These are phyloP conservation scores for Cystobasidium pallidum DNA, from an alignment of 1,284 basidiomycete genomes.

Conservation along the genomic window DNA sequence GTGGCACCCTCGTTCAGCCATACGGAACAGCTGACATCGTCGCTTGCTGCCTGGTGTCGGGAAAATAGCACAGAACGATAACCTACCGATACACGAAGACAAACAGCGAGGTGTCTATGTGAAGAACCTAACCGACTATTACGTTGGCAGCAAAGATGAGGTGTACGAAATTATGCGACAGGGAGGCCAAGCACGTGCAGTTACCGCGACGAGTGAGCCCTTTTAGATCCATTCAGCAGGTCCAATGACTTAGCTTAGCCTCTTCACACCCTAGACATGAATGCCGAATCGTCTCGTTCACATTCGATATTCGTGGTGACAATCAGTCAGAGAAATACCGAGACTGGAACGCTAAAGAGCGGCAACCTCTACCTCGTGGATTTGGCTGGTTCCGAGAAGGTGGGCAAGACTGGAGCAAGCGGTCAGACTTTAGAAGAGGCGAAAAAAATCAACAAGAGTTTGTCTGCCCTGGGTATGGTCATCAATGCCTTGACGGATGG, in stretches of 20 bases:
- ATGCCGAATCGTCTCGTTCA: constrained; percentile 97
- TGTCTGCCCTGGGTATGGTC: constrained; percentile 98
- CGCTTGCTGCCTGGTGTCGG: constrained; percentile 9
- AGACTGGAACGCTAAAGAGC: constrained; percentile 89
- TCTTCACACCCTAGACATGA: constrained; percentile 81
- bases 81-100: constrained; percentile 97
- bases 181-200: constrained; percentile 85
- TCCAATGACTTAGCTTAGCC: constrained; percentile 21
- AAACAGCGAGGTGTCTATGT: constrained; percentile 97
- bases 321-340: constrained; percentile 94
- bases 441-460: constrained; percentile 99
- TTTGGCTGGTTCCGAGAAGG: constrained; percentile 98
- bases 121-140: constrained; percentile 96
- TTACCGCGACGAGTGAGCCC: constrained; percentile 87
- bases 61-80: constrained; percentile 88
- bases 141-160: constrained; percentile 93
- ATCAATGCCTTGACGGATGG: constrained; percentile 97
- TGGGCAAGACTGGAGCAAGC: constrained; percentile 98
- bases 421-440: constrained; percentile 99
- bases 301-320: constrained; percentile 99
- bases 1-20: constrained; percentile 1
- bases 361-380: constrained; percentile 98
- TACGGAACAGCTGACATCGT: constrained; percentile 3
- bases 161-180: constrained; percentile 99
- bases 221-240: constrained; percentile 6